Base-by-base conservation (phyloP, 2,329 filamentous ascomycete genomes). In the Chaetomiaceae sp. region DNA sequence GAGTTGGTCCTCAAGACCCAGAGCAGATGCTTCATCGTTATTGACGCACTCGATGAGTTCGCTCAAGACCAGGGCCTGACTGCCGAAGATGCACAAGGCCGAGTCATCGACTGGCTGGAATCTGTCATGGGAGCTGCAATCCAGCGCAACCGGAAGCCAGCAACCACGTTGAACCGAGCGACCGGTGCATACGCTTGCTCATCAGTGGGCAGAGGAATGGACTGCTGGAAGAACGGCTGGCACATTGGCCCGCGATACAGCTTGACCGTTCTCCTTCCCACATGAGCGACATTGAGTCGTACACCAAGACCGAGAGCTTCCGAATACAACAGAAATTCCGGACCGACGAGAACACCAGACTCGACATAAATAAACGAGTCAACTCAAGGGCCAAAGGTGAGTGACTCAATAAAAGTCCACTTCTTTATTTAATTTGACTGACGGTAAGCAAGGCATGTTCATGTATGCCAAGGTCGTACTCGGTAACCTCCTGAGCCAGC, bases 81-180 rank as follows among this genome's bases (percentile, higher is more conserved):
- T 11, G 5, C 34, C 9, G 41, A 38, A 27, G 18, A 38, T 3
- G 26, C 18, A 10, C 34, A 44, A 20, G 26, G 18, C 3, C 15
- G 32, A 18, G 34, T 43, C 11, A 22, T 43, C 6, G 34, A 43
- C 24, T 44, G 42, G 42, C 42, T 44, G 9, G 42, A 44, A 19
- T 22, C 34, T 22, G 34, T 38, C 14, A 38, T 22, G 12, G 12
- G 11, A 17, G 11, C 20, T n/a, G n/a, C 40, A 30, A 2, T 14
- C 3, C 10, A 26, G 8, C 10, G 14, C n/a, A 17, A 18, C 18
- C 4, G 18, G 41, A 15, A 10, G 17, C 26, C 18, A 14, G 33
- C n/a, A n/a, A n/a, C n/a, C n/a, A n/a, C 17, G 18, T 9, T 14
- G 22, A 20, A 15, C 20, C 22, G 12, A 15, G 18, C 8, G 32